A percentile compares a stretch with the other conserved stretches of the same genome.
Evolutionary conservation across 768 basidiomycete genomes (phyloP).

Genomic region (Tulasnella calospora): DNA sequence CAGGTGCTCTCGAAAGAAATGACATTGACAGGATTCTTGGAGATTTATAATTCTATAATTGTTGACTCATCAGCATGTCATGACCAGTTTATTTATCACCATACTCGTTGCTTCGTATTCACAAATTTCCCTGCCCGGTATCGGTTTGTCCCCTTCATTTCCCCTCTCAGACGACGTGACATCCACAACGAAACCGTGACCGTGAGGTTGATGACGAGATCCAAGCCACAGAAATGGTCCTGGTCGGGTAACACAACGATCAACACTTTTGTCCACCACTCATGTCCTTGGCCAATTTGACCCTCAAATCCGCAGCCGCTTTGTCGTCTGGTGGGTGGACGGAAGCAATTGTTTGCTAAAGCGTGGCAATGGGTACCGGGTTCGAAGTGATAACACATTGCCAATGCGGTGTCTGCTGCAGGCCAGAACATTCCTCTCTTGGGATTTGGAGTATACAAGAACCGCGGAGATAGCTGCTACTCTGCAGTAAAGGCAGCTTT

Average conservation of each 20-base stretch:
- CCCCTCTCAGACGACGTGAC: background rate
- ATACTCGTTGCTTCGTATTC: background rate
- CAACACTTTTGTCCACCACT: background rate
- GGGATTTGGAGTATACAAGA: conserved; percentile 68
- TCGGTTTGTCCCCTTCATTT: background rate
- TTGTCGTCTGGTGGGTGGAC: background rate
- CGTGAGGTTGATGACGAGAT: background rate
- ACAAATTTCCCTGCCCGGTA: too few relatives aligned
- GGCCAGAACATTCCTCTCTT: conserved; percentile 59
- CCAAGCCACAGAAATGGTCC: background rate
- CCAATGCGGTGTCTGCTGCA: conserved; percentile 27
- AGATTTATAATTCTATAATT: background rate
- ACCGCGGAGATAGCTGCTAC: conserved; percentile 37
- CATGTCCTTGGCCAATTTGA: background rate
- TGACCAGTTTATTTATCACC: background rate
- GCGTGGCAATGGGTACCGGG: background rate
- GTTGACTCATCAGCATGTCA: background rate
- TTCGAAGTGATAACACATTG: background rate
- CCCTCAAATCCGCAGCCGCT: background rate
- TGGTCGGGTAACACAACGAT: background rate
- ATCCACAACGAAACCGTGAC: background rate
- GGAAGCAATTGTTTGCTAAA: background rate
- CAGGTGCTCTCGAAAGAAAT: background rate
- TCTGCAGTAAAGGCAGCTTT: conserved; percentile 59
- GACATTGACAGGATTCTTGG: background rate